Conservation (phyloP, 805 yeast genomes). For the Candida schatavii region DNA sequence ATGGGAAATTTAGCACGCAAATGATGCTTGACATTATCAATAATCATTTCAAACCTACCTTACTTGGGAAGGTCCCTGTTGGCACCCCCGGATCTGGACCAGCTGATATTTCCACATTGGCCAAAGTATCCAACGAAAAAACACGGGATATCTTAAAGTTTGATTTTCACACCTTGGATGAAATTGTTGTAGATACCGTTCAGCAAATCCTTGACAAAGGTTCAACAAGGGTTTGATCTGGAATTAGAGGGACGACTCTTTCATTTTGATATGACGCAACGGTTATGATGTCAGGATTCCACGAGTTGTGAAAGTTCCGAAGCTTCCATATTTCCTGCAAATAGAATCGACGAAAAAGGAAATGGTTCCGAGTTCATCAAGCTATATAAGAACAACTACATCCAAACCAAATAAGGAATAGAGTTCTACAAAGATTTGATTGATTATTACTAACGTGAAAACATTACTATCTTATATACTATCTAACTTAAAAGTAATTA, state of each 20-base stretch:
- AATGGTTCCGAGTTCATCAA: too few relatives aligned
- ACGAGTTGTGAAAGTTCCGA: too few relatives aligned
- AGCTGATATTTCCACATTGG: constrained; percentile 18
- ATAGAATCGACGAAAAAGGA: neutral
- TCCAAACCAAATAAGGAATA: too few relatives aligned
- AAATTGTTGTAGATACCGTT: constrained; percentile 20
- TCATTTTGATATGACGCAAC: too few relatives aligned
- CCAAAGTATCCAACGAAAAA: constrained; percentile 14
- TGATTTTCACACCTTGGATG: constrained; percentile 15
- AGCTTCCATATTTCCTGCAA: too few relatives aligned
- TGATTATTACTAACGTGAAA: neutral
- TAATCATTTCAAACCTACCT: constrained; percentile 36
- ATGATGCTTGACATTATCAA: constrained; percentile 29
- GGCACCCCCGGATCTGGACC: constrained; percentile 24
- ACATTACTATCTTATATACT: neutral
- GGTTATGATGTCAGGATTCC: too few relatives aligned
- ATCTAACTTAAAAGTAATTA: too few relatives aligned
- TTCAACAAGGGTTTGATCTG: too few relatives aligned
- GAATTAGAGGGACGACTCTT: too few relatives aligned
- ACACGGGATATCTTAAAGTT: constrained; percentile 19
- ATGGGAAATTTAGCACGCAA: constrained; percentile 24
- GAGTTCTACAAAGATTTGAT: too few relatives aligned
- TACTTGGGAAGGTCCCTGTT: constrained; percentile 35
- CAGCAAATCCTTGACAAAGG: constrained; percentile 17
- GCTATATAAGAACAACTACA: too few relatives aligned